Conservation (phyloP, 2,329 filamentous ascomycete species). For the Colletotrichum limetticola region DNA sequence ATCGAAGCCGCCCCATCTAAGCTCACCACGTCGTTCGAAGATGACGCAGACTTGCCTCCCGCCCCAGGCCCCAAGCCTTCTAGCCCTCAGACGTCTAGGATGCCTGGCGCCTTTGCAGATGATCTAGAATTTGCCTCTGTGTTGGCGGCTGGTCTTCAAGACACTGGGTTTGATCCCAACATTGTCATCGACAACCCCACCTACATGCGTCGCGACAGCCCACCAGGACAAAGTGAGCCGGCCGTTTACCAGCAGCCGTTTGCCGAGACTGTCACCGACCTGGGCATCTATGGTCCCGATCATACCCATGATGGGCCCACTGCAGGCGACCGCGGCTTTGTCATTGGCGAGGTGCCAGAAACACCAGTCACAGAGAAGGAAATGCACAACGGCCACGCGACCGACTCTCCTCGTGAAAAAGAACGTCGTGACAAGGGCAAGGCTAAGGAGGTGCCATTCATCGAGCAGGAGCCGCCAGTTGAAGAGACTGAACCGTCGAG, state of each 20-base stretch:
- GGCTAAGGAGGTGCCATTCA: conserved; percentile 36
- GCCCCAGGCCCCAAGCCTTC: conserved; percentile 67
- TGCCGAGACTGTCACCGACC: conserved; percentile 58
- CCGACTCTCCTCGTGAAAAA: conserved; percentile 42
- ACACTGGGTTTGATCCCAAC: conserved; percentile 77
- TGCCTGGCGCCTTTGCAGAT: conserved; percentile 74
- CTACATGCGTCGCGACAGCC: conserved; percentile 72
- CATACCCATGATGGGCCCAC: conserved; percentile 37
- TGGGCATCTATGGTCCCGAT: conserved; percentile 49
- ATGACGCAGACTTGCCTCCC: conserved; percentile 57
- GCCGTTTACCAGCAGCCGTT: conserved; percentile 61
- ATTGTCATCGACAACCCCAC: conserved; percentile 74
- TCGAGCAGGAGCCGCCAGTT: conserved; percentile 4
- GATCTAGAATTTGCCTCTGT: conserved; percentile 78
- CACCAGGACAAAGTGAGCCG: conserved; percentile 67
- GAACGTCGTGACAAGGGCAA: conserved; percentile 38
- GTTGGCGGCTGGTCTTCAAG: conserved; percentile 73
- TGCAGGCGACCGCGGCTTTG: conserved; percentile 52
- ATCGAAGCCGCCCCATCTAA: not conserved
- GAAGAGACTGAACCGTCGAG: conserved; percentile 37
- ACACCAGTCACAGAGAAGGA: conserved; percentile 43
- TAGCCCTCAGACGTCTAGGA: conserved; percentile 58
- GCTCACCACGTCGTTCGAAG: conserved; percentile 45
- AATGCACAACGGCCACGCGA: conserved; percentile 24
- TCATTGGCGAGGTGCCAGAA: conserved; percentile 58